A percentile compares a stretch with the other conserved stretches of the same genome.
Evolutionary conservation across 345 rosid genomes (phyloP).

Genomic region (Camelina neglecta): DNA sequence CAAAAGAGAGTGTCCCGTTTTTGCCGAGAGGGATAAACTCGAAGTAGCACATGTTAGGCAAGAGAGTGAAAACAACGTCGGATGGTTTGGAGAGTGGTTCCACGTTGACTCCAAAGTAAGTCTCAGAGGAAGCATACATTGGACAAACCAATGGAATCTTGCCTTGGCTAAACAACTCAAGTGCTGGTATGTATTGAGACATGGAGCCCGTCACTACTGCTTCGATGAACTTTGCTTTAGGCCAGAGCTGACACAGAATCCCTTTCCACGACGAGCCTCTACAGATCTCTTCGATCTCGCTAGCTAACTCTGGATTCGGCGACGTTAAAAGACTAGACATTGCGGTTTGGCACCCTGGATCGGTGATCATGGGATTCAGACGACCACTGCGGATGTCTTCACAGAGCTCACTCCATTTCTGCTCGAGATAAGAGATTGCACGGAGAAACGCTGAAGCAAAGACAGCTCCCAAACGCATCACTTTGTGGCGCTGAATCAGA

Average conservation of each 20-base stretch:
- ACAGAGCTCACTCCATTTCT: conserved; percentile 71
- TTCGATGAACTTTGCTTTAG: conserved; percentile 84
- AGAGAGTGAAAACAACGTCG: conserved; percentile 86
- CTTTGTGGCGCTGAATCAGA: conserved; percentile 70
- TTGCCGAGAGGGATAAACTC: conserved; percentile 77
- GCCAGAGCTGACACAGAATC: conserved; percentile 81
- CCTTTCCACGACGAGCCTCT: conserved; percentile 74
- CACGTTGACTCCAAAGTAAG: conserved; percentile 85
- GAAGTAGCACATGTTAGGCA: conserved; percentile 90
- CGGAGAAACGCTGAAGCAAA: conserved; percentile 90
- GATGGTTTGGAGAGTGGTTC: conserved; percentile 75
- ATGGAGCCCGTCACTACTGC: conserved; percentile 93
- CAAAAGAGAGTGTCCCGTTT: conserved; percentile 53
- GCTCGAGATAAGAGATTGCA: conserved; percentile 79
- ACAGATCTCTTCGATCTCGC: conserved; percentile 60
- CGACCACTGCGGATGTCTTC: conserved; percentile 64
- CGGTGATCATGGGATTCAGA: conserved; percentile 79
- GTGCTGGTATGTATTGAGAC: conserved; percentile 90
- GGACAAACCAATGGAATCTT: conserved; percentile 81
- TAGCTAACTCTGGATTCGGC: conserved; percentile 59
- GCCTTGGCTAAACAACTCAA: conserved; percentile 80
- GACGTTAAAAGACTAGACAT: conserved; percentile 50
- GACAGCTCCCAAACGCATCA: conserved; percentile 80
- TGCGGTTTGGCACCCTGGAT: conserved; percentile 56
- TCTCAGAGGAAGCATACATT: conserved; percentile 95